phyloP scores from a whole-genome alignment of 495 filamentous ascomycete genomes.

The Lindgomyces ingoldianus region DNA sequence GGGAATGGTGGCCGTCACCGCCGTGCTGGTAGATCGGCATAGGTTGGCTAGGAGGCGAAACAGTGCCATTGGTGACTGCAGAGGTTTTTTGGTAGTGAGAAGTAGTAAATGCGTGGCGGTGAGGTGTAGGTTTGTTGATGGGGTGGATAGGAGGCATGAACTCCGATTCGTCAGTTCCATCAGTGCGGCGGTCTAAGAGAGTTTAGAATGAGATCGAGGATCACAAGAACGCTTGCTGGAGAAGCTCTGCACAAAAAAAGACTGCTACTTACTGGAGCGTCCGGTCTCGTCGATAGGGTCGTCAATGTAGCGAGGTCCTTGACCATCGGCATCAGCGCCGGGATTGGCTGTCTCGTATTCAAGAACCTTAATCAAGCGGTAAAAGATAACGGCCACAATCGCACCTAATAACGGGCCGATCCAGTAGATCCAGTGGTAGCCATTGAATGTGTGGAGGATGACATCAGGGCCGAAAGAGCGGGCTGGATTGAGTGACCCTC shows the following conservation, averaged over 20 bases:
- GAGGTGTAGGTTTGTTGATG: slow-evolving; percentile 1
- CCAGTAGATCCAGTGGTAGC: slow-evolving; percentile 72
- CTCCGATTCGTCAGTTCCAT: slow-evolving; percentile 27
- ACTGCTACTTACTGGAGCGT: slow-evolving; percentile 6
- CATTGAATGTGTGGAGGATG: slow-evolving; percentile 63
- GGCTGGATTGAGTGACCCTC: slow-evolving; percentile 72
- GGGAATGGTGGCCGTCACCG: slow-evolving; percentile 19
- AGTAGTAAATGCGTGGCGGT: background rate
- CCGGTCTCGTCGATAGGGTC: slow-evolving; percentile 33
- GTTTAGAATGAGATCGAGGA: background rate
- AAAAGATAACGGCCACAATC: slow-evolving; percentile 45
- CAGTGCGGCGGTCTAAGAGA: slow-evolving; percentile 19
- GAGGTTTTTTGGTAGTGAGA: background rate
- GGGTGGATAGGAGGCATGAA: slow-evolving; percentile 18
- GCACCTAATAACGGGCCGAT: slow-evolving; percentile 44
- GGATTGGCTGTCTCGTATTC: slow-evolving; percentile 79
- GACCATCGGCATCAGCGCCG: slow-evolving; percentile 61
- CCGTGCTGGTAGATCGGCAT: slow-evolving; percentile 11
- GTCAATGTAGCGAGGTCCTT: slow-evolving; percentile 25
- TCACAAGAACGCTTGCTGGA: background rate
- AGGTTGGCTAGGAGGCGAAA: slow-evolving; percentile 14
- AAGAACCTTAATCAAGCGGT: slow-evolving; percentile 54
- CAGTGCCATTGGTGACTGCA: background rate
- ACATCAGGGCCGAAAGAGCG: slow-evolving; percentile 71
- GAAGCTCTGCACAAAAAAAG: too few species aligned